Percentiles rank a stretch among this genome's conserved stretches.
phyloP scores from a whole-genome alignment of 2,329 filamentous ascomycete species.

The Nigrograna mackinnonii region DNA sequence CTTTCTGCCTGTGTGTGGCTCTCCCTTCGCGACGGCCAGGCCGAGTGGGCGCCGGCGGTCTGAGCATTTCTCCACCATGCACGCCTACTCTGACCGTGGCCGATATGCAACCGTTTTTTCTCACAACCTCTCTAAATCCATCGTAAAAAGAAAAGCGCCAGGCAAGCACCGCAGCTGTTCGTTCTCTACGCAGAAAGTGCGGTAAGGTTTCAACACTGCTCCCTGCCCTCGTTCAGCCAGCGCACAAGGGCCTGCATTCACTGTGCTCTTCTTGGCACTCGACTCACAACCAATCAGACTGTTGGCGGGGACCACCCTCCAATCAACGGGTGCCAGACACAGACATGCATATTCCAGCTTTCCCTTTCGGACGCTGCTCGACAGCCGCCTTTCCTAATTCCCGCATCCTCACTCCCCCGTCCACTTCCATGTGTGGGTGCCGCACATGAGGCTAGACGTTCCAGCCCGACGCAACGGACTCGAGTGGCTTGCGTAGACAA shows the following conservation, averaged over 20 bases:
- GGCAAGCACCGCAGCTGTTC: neutral
- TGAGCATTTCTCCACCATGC: slow-evolving; percentile 1
- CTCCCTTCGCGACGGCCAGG: too few species aligned
- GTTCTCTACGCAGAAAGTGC: neutral
- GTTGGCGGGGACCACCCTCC: neutral
- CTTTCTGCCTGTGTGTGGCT: too few species aligned
- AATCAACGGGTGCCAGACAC: slow-evolving; percentile 2
- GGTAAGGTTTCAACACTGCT: slow-evolving; percentile 1
- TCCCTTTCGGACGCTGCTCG: slow-evolving; percentile 6
- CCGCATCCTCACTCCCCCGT: neutral
- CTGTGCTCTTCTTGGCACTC: slow-evolving; percentile 1
- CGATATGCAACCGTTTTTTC: too few species aligned
- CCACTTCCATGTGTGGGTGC: slow-evolving; percentile 1
- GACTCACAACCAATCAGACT: too few species aligned
- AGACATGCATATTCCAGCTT: slow-evolving; percentile 4
- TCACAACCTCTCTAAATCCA: neutral
- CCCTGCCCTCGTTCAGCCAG: neutral
- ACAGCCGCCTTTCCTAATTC: neutral
- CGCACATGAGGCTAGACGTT: slow-evolving; percentile 11
- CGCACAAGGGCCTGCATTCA: slow-evolving; percentile 2
- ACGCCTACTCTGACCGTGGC: too few species aligned
- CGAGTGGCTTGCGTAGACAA: slow-evolving; percentile 29
- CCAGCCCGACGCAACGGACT: slow-evolving; percentile 24
- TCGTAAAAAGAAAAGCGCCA: neutral
- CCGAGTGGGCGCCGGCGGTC: too few species aligned